These are phyloP conservation scores for Wickerhamomyces bisporus DNA, from an alignment of 805 yeast species.

Conservation along the genomic window DNA sequence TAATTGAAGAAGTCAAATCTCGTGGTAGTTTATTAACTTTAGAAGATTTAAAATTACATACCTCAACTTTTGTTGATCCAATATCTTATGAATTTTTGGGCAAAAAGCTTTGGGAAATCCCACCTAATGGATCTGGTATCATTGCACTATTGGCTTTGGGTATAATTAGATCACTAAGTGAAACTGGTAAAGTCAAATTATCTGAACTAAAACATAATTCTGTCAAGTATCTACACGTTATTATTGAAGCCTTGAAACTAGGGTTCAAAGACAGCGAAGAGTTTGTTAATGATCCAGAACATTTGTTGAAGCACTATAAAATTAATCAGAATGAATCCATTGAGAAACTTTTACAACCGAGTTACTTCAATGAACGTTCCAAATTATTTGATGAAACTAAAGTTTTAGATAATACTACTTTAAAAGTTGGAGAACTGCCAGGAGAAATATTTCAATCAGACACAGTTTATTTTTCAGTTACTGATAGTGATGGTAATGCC, in stretches of 20 bases:
- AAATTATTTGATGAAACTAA: conserved; percentile 36
- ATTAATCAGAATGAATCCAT: conserved; percentile 31
- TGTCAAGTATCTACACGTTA: conserved; percentile 58
- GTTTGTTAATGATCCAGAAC: conserved; percentile 59
- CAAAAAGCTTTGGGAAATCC: conserved; percentile 68
- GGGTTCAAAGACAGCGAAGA: conserved; percentile 74
- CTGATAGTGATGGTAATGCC: conserved; percentile 70
- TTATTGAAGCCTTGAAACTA: conserved; percentile 68
- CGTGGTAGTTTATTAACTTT: conserved; percentile 53
- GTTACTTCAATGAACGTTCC: conserved; percentile 47
- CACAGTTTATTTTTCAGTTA: conserved; percentile 62
- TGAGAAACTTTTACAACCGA: conserved; percentile 38
- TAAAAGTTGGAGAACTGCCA: conserved; percentile 48
- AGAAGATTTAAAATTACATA: conserved; percentile 54
- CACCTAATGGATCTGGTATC: conserved; percentile 81
- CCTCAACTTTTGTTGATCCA: conserved; percentile 62
- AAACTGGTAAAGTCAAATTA: conserved; percentile 39
- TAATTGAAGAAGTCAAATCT: conserved; percentile 45
- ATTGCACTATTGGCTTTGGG: conserved; percentile 73
- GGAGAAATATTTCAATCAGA: conserved; percentile 57
- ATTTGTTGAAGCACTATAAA: conserved; percentile 27
- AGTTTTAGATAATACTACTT: conserved; percentile 36
- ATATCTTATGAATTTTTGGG: conserved; percentile 48
- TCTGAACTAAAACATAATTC: conserved; percentile 53
- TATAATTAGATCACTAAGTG: conserved; percentile 50